These are phyloP conservation scores for Aphanocladium album DNA, from an alignment of 2,329 filamentous ascomycete genomes.

Conservation along the genomic window DNA sequence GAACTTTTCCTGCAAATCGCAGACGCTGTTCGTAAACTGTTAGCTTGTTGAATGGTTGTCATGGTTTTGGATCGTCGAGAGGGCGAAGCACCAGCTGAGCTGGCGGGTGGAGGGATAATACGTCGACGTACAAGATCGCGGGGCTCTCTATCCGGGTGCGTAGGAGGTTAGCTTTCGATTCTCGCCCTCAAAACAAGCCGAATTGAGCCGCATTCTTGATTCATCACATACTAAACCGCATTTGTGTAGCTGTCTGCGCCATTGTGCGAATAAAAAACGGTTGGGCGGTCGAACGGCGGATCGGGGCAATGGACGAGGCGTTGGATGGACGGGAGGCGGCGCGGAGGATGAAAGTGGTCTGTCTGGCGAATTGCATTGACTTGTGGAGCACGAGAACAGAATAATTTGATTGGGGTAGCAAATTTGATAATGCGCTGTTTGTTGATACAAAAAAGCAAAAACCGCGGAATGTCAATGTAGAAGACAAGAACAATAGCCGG, in stretches of 20 bases:
- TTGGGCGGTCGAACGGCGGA: background rate
- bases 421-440: background rate
- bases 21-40: conserved; percentile 56
- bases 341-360: background rate
- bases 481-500: background rate
- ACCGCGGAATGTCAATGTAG: background rate
- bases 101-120: too few species aligned
- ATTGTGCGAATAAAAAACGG: conserved; percentile 12
- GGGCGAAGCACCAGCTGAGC: too few species aligned
- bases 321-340: background rate
- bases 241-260: conserved; percentile 16
- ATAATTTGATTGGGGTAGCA: background rate
- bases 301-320: background rate
- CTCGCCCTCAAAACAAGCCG: background rate
- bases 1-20: conserved; percentile 94
- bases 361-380: background rate
- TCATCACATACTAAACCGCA: conserved; percentile 32
- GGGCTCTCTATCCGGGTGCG: conserved; percentile 36
- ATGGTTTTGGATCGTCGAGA: background rate
- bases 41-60: background rate
- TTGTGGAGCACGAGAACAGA: background rate
- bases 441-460: too few species aligned
- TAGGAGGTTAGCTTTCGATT: background rate
- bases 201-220: background rate
- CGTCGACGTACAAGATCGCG: conserved; percentile 41